Base-by-base conservation (phyloP, 192 early-diverging fungal genomes). In the Backusella sp. region DNA sequence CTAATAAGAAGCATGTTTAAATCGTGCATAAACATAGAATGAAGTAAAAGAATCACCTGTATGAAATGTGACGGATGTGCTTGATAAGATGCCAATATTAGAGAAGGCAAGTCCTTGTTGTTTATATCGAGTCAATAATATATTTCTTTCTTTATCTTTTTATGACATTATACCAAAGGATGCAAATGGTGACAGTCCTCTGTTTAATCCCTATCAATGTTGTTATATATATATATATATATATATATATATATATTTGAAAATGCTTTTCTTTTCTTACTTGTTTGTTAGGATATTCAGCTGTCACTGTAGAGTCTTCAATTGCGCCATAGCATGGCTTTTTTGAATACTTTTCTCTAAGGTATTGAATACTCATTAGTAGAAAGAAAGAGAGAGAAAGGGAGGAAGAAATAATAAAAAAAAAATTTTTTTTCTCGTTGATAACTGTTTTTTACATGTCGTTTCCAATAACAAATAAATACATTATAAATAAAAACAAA, bases 1-100 rank as follows among this genome's bases (percentile, higher is more conserved):
- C 77, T 79, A 21, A 23, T 59, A 49, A 3, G 9, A 28, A 62
- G n/a, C 6, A 34, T 42, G 37, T 14, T 17, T 44, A 44, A 17
- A 44, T 17, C 12, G 4, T 21, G 21, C 8, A 30, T 30, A 76
- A 32, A 49, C 32, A 42, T 65, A n/a, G 7, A 35, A 46, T 37
- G 6, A 6, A 42, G 32, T 15, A 15, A 44, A 5, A 44, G 0
- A 44, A 14, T 44, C 42, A 44, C 80, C 73, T 46, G 80, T 75
- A 35, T 81, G 80, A 42, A 81, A 77, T 34, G 73, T 81, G 30
- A 73, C 44, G 17, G 76, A 81, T 17, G 72, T 66, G 26, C 72
- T 75, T 21, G 80, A 77, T 30, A 81, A 34, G 1, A 81, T 81
- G 7, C 80, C 80, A 28, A 81, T 77, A 36, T 81, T 81, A 8